Evolutionary conservation across 371 early-diverging fungal species (phyloP), one percentile per base, ranked within the genome.

Genomic region (Apophysomyces sp.): DNA sequence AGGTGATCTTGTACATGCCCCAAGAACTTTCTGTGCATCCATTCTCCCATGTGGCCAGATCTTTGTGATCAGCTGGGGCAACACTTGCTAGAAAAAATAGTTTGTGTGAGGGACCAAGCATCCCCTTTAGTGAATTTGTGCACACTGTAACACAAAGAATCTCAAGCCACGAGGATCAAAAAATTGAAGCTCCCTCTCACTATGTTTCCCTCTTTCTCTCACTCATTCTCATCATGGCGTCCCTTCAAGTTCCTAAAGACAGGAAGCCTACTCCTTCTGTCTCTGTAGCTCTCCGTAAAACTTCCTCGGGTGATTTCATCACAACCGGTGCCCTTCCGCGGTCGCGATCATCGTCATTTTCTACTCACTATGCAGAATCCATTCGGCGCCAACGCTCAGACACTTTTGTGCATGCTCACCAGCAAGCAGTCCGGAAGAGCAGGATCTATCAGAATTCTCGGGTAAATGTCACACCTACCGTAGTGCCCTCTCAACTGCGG

Each of bases 361-460:
- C 57, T 24, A 52, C 62, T 36, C 58, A 39, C 34, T 52, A 39
- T 58, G 58, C 55, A 31, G 57, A 60, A 32, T 62, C 49, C 31
- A 62, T 65, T 53, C 67, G 64, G 24, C 64, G 64, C 28, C 73
- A 66, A 53, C 69, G 61, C 54, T 69, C 69, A 7, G 69, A 69
- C 26, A 61, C 61, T 11, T 69, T 69, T 62, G 59, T 69, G n/a
- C 60, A 59, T 31, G 31, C 52, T 29, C 40, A 49, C n/a, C 44
- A 52, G 31, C 32, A 32, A 44, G 32, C 18, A 2, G 51, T 24
- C 11, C 49, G 41, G 11, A 28, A 49, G 21, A 28, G 34, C 28
- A 28, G 32, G 29, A 52, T 41, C 3, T 44, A 58, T 41, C 41
- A 59, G 18, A 21, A 59, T 51, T 8, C 49, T 44, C 49, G 29